Evolutionary conservation across 2,329 filamentous ascomycete species (phyloP), one percentile per base, ranked within the genome.

Genomic region (Daldinia eschscholtzii): DNA sequence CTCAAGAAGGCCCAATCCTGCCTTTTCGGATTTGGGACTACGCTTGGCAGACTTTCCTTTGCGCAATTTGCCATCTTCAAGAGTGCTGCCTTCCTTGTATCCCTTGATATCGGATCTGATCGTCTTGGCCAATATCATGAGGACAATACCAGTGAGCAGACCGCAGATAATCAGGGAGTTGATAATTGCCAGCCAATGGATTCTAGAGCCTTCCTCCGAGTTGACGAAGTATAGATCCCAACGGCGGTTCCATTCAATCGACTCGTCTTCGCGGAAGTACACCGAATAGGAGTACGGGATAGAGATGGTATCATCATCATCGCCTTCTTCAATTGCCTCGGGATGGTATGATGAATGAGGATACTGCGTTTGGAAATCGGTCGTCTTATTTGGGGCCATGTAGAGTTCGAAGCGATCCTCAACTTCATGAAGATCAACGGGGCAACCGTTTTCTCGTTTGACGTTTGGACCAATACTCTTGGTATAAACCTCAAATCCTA

Each of bases 151-250:
- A 1, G 92, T 94, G 46, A 97, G 83, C 39, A 96, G 83, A 6
- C 91, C 91, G 57, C 91, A 93, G 72, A 97, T 96, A 72, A 94
- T 91, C 71, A 97, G 80, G 0, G 93, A 96, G 81, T 97, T 97
- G 79, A 96, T 80, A 70, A 97, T 95, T 39, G 93, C 93, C 63
- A 97, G 85, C 92, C 93, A 97, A 78, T 97, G 93, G 26, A 95
- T 93, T 77, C 89, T 90, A 28, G 88, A 90, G 52, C 92, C 92
- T 72, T 95, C 92, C 65, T 93, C 91, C 77, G 96, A 92, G 78
- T 95, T 94, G 67, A 92, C 92, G 81, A 97, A 97, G 80, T 97
- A 97, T 61, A 95, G 83, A 75, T 97, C 92, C 93, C 94, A 97
- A 61, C 93, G 88, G 73, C 91, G 93, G 64, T 86, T 84, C 94